A percentile compares a stretch with the other conserved stretches of the same genome.
phyloP scores from a whole-genome alignment of 257 asterid species.

The Solanum tarapatanum region DNA sequence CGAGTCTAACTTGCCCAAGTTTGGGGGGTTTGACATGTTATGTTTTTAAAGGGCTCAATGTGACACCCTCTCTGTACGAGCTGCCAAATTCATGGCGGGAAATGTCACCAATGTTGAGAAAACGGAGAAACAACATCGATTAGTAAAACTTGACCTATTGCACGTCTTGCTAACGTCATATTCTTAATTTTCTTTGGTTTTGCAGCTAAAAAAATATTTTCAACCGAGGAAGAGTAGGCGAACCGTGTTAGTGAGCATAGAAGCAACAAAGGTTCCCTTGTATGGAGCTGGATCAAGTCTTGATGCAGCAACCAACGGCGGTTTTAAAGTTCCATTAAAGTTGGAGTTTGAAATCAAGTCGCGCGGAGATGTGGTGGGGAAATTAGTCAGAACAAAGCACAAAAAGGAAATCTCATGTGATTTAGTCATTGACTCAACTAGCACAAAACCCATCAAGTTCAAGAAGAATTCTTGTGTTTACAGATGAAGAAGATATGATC shows the following conservation, averaged over 20 bases:
- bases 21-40: neutral
- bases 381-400: conserved; percentile 63
- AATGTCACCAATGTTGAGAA: neutral
- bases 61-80: neutral
- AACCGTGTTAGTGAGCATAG: conserved; percentile 45
- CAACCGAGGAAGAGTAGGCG: conserved; percentile 74
- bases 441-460: conserved; percentile 61
- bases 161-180: neutral
- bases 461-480: conserved; percentile 55
- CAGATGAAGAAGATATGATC: conserved; percentile 20
- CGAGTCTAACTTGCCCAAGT: neutral
- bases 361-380: conserved; percentile 76
- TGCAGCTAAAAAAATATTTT: conserved; percentile 60
- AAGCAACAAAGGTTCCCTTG: conserved; percentile 67
- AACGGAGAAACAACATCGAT: neutral
- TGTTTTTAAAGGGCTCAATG: neutral
- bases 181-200: neutral
- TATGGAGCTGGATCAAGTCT: conserved; percentile 81
- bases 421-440: conserved; percentile 47
- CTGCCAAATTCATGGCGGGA: neutral
- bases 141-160: neutral
- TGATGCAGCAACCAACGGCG: conserved; percentile 17
- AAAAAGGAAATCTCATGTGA: conserved; percentile 46
- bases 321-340: conserved; percentile 48
- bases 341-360: conserved; percentile 53